Conservation (phyloP, 805 yeast species). For the Groenewaldozyma salmanticensis region DNA sequence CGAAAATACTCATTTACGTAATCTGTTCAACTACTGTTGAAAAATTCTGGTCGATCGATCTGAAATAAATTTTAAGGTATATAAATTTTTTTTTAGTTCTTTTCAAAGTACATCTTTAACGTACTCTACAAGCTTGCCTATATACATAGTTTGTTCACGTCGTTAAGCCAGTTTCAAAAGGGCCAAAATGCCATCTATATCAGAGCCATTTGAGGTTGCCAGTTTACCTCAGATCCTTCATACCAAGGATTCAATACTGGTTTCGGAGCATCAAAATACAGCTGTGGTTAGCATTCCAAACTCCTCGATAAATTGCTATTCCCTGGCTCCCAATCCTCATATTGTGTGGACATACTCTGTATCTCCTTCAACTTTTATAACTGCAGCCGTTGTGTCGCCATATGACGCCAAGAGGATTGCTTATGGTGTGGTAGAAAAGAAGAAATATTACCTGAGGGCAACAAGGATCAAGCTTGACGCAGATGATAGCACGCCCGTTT, state of each 20-base stretch:
- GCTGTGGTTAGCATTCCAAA: constrained; percentile 23
- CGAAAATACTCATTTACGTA: too few relatives aligned
- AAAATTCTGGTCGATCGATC: too few relatives aligned
- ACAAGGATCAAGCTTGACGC: constrained; percentile 2
- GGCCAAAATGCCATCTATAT: constrained; percentile 15
- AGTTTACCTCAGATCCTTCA: constrained; percentile 16
- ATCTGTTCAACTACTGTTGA: too few relatives aligned
- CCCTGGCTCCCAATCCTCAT: constrained; percentile 25
- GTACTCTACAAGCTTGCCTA: too few relatives aligned
- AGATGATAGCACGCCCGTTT: neutral
- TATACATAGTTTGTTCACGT: too few relatives aligned
- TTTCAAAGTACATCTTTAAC: too few relatives aligned
- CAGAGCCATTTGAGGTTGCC: constrained; percentile 17
- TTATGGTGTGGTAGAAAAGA: constrained; percentile 22
- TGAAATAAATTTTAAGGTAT: too few relatives aligned
- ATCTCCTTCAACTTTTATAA: constrained; percentile 23
- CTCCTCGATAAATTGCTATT: constrained; percentile 21
- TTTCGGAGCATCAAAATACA: neutral
- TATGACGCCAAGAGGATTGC: neutral
- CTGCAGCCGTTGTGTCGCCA: constrained; percentile 17
- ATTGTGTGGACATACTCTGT: constrained; percentile 25
- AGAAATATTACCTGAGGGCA: constrained; percentile 15
- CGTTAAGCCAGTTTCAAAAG: neutral
- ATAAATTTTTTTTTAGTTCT: too few relatives aligned
- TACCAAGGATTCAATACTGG: constrained; percentile 3